Conservation (phyloP, 1,284 basidiomycete genomes). For the Coniferiporia weirii region DNA sequence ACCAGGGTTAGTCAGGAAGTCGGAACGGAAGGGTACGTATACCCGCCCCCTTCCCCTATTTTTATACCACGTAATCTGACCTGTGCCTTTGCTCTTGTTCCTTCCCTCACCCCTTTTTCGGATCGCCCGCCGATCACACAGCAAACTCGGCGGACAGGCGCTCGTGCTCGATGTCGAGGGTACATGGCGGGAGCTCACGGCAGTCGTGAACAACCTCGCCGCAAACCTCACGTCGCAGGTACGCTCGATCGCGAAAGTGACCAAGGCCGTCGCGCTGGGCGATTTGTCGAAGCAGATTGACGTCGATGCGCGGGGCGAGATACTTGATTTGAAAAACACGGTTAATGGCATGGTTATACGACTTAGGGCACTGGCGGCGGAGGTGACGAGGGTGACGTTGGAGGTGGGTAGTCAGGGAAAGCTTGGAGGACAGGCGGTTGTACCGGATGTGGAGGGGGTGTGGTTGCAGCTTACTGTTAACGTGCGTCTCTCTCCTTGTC, state of each 20-base stretch:
- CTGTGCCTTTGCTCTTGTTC: background rate
- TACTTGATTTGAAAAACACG: constrained; percentile 94
- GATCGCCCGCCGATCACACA: constrained; percentile 25
- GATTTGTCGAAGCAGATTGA: constrained; percentile 96
- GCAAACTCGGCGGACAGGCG: constrained; percentile 89
- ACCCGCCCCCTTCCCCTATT: constrained; percentile 11
- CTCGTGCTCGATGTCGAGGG: constrained; percentile 91
- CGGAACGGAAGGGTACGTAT: constrained; percentile 76
- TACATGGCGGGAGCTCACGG: constrained; percentile 88
- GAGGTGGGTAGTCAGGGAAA: constrained; percentile 92
- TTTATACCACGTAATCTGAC: constrained; percentile 12
- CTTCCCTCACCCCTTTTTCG: background rate
- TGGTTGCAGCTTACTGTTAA: constrained; percentile 91
- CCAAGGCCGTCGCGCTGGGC: constrained; percentile 95
- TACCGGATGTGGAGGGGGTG: constrained; percentile 92
- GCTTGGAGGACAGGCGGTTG: constrained; percentile 86
- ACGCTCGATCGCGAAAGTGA: constrained; percentile 90
- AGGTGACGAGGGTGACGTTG: constrained; percentile 93
- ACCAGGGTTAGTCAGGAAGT: constrained; percentile 89
- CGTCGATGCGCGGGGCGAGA: constrained; percentile 94
- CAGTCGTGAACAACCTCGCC: constrained; percentile 89
- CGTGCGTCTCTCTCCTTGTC: constrained; percentile 42
- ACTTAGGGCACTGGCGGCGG: constrained; percentile 85
- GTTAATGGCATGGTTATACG: constrained; percentile 97
- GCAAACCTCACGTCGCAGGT: constrained; percentile 94